Conservation (phyloP, 805 yeast species). For the Dipodascopsis tothii region DNA sequence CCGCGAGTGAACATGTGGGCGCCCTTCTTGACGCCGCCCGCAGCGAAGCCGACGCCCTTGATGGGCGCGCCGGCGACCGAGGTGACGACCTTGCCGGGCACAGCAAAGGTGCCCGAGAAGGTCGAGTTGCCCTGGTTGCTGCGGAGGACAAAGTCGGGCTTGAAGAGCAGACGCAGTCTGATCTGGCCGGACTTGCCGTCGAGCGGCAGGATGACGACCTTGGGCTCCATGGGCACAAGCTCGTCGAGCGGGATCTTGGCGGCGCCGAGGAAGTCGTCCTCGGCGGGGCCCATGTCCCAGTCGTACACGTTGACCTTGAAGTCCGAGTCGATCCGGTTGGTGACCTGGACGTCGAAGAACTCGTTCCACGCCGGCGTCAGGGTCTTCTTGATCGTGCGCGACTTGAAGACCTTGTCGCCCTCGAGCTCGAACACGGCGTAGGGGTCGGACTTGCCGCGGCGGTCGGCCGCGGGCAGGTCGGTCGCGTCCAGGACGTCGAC, state of each 20-base stretch:
- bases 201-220: slow-evolving; percentile 47
- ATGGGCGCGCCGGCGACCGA: slow-evolving; percentile 46
- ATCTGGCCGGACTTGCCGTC: slow-evolving; percentile 54
- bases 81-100: slow-evolving; percentile 37
- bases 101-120: slow-evolving; percentile 24
- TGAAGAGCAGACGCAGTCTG: slow-evolving; percentile 52
- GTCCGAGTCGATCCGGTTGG: slow-evolving; percentile 54
- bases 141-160: slow-evolving; percentile 56
- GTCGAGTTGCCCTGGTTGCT: slow-evolving; percentile 14
- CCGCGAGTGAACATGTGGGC: slow-evolving; percentile 14
- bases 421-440: slow-evolving; percentile 64
- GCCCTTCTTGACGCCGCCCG: slow-evolving; percentile 36
- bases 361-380: slow-evolving; percentile 89
- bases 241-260: slow-evolving; percentile 51
- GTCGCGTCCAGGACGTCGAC: slow-evolving; percentile 58
- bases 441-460: slow-evolving; percentile 86
- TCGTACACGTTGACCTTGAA: slow-evolving; percentile 60
- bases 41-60: slow-evolving; percentile 43
- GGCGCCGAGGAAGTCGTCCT: slow-evolving; percentile 73
- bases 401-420: slow-evolving; percentile 56
- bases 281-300: slow-evolving; percentile 90
- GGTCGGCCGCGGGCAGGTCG: slow-evolving; percentile 74
- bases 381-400: slow-evolving; percentile 78
- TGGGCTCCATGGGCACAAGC: slow-evolving; percentile 51
- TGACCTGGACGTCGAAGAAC: slow-evolving; percentile 45